Conservation (phyloP, 148 eudicot genomes). For the Chenopodium suecicum region DNA sequence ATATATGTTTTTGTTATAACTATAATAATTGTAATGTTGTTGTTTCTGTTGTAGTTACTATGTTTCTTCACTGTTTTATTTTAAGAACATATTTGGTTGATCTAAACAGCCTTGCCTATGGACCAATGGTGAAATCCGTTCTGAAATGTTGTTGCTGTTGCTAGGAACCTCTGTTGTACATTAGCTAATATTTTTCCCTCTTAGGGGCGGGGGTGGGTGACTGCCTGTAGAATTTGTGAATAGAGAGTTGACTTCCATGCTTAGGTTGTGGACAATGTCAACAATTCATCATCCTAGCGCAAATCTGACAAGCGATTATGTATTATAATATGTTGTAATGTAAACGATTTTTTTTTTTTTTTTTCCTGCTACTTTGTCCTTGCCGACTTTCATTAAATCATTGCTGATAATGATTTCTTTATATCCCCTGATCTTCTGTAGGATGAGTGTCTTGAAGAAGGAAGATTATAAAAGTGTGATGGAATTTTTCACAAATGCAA, state of each 20-base stretch:
- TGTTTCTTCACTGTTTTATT: background rate
- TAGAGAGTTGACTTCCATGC: background rate
- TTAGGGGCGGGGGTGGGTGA: no score
- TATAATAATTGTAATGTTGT: background rate
- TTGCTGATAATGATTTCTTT: conserved; percentile 3
- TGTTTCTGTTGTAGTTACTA: background rate
- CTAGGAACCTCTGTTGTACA: no score
- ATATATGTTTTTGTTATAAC: background rate
- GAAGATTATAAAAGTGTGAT: conserved; percentile 78
- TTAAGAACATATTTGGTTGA: background rate
- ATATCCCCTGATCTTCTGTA: conserved; percentile 19
- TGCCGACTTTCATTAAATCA: background rate
- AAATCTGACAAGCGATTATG: background rate
- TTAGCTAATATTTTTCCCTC: no score
- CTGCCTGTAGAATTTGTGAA: background rate
- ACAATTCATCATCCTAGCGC: background rate
- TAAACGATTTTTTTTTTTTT: background rate
- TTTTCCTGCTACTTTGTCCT: background rate
- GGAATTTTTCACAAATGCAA: conserved; percentile 79
- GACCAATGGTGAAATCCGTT: background rate
- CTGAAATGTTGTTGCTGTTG: background rate
- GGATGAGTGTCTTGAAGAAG: conserved; percentile 65
- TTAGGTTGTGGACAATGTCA: background rate
- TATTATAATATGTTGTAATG: background rate
- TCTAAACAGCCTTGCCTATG: background rate